phyloP scores from a whole-genome alignment of 805 yeast species.

The Candida insectalens region DNA sequence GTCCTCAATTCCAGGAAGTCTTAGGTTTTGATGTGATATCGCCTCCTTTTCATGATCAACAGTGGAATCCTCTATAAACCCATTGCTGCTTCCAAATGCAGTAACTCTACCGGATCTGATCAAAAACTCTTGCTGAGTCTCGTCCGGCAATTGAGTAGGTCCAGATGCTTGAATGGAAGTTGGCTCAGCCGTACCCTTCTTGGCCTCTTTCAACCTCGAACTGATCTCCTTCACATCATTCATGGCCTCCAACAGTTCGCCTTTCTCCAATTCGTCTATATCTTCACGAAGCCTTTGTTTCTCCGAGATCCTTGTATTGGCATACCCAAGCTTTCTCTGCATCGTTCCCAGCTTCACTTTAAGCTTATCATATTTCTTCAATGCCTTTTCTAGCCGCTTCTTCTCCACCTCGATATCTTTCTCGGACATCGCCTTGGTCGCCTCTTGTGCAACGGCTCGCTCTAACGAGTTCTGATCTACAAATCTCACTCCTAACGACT shows the following conservation, averaged over 20 bases:
- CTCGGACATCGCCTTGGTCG: constrained; percentile 48
- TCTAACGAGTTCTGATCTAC: constrained; percentile 82
- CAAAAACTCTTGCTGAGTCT: constrained; percentile 68
- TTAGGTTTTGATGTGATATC: constrained; percentile 30
- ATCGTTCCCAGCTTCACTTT: constrained; percentile 35
- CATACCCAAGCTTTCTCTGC: constrained; percentile 36
- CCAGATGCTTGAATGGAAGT: constrained; percentile 7
- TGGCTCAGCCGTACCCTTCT: constrained; percentile 7
- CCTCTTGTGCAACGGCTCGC: constrained; percentile 55
- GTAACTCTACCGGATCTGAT: constrained; percentile 89
- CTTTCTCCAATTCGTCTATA: constrained; percentile 35
- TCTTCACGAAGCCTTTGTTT: constrained; percentile 46
- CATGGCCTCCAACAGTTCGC: constrained; percentile 43
- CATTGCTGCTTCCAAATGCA: constrained; percentile 72
- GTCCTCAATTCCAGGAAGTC: constrained; percentile 39
- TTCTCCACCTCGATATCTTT: constrained; percentile 67
- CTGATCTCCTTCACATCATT: constrained; percentile 58
- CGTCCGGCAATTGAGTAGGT: constrained; percentile 38
- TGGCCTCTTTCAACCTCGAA: constrained; percentile 20
- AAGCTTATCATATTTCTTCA: constrained; percentile 34
- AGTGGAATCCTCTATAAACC: constrained; percentile 38
- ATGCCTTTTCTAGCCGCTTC: constrained; percentile 64
- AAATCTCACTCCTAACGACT: constrained; percentile 42
- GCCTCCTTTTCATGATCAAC: constrained; percentile 15
- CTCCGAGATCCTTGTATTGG: constrained; percentile 57